Evolutionary conservation across 305 asterid genomes (phyloP), one percentile per base, ranked within the genome.

Genomic region (Coffea humblotiana): DNA sequence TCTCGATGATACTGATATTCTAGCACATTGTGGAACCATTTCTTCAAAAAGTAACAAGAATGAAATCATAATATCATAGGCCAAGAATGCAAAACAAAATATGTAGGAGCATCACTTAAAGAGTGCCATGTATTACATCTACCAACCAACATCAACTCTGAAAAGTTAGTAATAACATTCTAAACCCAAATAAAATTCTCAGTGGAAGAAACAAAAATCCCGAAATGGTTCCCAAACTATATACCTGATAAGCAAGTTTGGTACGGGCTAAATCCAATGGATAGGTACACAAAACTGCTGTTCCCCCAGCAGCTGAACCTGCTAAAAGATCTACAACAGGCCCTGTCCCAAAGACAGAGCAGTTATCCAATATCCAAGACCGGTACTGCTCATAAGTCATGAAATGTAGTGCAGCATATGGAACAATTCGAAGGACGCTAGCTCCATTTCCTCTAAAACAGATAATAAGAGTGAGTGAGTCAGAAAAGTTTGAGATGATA

Each of bases 221-320:
- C 21, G 52, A 68, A 35, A 66, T 21, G 67, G 25, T 75, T 13
- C 19, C 45, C 25, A n/a, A 25, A 61, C 3, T 25, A 9, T 10
- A n/a, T 80, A 96, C 99, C 98, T 96, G 99, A 86, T 94, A 96
- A 64, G 99, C 98, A 29, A 96, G 97, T 86, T 94, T 96, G 51
- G 99, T 92, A 58, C 99, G 99, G 68, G 97, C 99, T 86, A 96
- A 89, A 86, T 96, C 99, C 78, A 96, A 87, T 56, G 99, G 99
- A 85, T 96, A 96, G 29, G 99, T 96, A 89, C 99, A 96, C 83
- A 96, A 84, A 74, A 94, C 99, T 32, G 99, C 99, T 48, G 99
- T 96, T 43, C 98, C 99, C 52, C 99, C 99, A 32, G 99, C 97
- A 35, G 87, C 94, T 67, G 99, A 94, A 80, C 99, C 99, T 54